phyloP scores from a whole-genome alignment of 352 stramenopile species.

The Phytophthora pini region DNA sequence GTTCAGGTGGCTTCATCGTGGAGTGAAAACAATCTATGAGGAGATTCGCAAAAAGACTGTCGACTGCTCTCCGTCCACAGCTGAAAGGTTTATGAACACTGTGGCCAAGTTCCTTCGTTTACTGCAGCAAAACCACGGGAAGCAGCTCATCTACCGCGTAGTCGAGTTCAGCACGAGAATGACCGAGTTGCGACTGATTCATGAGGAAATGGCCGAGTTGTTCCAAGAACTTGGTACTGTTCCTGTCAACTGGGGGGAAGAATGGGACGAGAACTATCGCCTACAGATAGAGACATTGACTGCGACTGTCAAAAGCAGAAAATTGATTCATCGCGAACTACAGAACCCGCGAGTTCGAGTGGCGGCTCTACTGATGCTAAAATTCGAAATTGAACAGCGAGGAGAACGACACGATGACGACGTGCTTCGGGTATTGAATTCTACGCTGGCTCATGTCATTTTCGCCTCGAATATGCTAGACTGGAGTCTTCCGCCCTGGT shows the following conservation, averaged over 20 bases:
- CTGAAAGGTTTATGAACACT: too few species aligned
- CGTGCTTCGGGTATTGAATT: background rate
- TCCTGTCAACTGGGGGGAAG: background rate
- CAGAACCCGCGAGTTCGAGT: background rate
- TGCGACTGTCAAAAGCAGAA: background rate
- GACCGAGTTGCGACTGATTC: background rate
- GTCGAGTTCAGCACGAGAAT: too few species aligned
- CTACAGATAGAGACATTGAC: background rate
- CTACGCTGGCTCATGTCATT: background rate
- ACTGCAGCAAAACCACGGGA: too few species aligned
- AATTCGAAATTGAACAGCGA: slow-evolving; percentile 17
- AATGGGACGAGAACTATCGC: slow-evolving; percentile 12
- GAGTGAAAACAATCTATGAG: too few species aligned
- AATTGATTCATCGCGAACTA: slow-evolving; percentile 12
- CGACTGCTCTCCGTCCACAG: too few species aligned
- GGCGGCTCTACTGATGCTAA: slow-evolving; percentile 20
- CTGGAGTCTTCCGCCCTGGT: background rate
- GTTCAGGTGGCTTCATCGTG: too few species aligned
- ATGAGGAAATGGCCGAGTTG: background rate
- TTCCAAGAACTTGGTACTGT: background rate
- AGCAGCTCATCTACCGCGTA: too few species aligned
- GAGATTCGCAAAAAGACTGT: too few species aligned
- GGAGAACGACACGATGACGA: background rate
- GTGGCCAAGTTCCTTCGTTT: too few species aligned
- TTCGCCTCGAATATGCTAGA: background rate